These are phyloP conservation scores for Camellia granthamiana DNA, from an alignment of 148 eudicot species.

Conservation along the genomic window DNA sequence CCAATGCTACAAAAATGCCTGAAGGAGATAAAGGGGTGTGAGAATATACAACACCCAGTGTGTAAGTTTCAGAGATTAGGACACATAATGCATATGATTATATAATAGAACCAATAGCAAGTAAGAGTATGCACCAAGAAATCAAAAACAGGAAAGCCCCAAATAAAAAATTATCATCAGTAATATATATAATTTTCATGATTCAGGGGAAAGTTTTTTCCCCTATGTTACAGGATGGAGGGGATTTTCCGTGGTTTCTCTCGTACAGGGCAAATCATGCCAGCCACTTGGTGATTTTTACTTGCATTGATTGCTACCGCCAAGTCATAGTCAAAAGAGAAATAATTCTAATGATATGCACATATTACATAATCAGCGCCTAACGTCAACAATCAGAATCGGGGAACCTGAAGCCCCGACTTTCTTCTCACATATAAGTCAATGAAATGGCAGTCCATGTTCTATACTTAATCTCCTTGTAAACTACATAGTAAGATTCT, in stretches of 20 bases:
- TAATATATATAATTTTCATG: neutral
- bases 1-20: slow-evolving; percentile 99
- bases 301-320: neutral
- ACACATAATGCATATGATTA: neutral
- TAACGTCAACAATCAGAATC: neutral
- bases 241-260: neutral
- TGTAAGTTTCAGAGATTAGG: neutral
- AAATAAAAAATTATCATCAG: neutral
- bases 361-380: neutral
- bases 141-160: neutral
- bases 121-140: neutral
- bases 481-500: neutral
- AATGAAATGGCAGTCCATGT: neutral
- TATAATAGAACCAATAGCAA: neutral
- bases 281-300: neutral
- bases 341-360: neutral
- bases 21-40: neutral
- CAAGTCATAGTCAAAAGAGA: neutral
- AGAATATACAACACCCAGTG: slow-evolving; percentile 12
- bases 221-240: neutral
- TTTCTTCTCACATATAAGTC: neutral
- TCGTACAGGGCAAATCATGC: neutral
- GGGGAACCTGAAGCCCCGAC: neutral
- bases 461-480: neutral
- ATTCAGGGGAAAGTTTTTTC: neutral